Evolutionary conservation across 1,284 basidiomycete genomes (phyloP).

Genomic region (Austroboletus novae-zelandiae): DNA sequence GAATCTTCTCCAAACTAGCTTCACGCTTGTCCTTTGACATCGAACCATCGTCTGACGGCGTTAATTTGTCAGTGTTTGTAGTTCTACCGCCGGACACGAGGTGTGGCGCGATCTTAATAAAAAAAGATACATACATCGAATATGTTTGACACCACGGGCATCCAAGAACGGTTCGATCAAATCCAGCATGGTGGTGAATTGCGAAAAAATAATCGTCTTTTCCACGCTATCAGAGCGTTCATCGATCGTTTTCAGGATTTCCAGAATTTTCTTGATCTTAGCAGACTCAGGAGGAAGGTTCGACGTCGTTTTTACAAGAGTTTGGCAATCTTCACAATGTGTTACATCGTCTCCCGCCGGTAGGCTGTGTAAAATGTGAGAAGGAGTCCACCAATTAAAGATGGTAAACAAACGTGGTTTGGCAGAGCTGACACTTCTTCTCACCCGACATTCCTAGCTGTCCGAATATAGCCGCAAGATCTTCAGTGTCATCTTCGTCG

Average conservation of each 20-base stretch:
- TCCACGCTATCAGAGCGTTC: constrained; percentile 60
- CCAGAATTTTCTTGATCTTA: constrained; percentile 85
- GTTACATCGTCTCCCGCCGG: constrained; percentile 37
- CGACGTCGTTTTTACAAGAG: constrained; percentile 43
- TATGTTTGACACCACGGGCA: constrained; percentile 64
- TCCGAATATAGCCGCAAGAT: constrained; percentile 72
- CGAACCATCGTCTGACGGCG: constrained; percentile 74
- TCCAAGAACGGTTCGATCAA: constrained; percentile 82
- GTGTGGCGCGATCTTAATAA: not conserved
- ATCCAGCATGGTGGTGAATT: constrained; percentile 91
- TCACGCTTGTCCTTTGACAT: constrained; percentile 81
- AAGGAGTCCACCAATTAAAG: not conserved
- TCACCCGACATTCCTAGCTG: constrained; percentile 60
- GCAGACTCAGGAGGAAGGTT: constrained; percentile 66
- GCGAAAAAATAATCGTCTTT: constrained; percentile 90
- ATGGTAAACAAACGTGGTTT: constrained; percentile 51
- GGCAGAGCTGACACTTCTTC: constrained; percentile 76
- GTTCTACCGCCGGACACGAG: not conserved
- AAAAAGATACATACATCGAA: constrained; percentile 69
- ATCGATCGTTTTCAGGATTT: constrained; percentile 69
- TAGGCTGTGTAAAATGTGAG: constrained; percentile 34
- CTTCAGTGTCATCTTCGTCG: constrained; percentile 56
- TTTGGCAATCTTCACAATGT: constrained; percentile 61
- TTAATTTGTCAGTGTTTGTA: constrained; percentile 4
- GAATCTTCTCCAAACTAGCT: constrained; percentile 72